Evolutionary conservation across 2,329 filamentous ascomycete species (phyloP).

Genomic region (Nigrospora oryzae): DNA sequence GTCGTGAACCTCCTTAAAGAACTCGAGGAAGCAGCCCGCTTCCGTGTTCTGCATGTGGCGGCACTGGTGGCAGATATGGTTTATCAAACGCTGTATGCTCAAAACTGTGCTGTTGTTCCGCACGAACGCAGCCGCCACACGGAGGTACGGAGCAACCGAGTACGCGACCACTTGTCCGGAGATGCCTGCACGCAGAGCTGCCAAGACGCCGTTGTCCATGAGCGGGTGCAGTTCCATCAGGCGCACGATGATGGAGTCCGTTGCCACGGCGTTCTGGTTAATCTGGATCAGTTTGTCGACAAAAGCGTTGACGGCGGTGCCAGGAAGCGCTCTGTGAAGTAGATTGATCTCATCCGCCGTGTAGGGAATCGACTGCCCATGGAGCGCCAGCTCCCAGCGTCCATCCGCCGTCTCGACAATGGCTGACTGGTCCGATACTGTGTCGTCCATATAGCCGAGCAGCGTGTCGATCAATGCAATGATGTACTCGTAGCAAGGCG

Average conservation of each 20-base stretch:
- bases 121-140: conserved; percentile 48
- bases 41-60: conserved; percentile 36
- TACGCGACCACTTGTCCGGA: conserved; percentile 38
- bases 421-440: conserved; percentile 17
- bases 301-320: conserved; percentile 38
- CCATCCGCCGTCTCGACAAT: conserved; percentile 30
- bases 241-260: conserved; percentile 46
- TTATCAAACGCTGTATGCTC: conserved; percentile 28
- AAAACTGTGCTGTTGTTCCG: conserved; percentile 25
- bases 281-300: conserved; percentile 58
- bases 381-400: conserved; percentile 25
- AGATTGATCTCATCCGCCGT: conserved; percentile 35
- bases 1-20: conserved; percentile 27
- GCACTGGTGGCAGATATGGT: conserved; percentile 35
- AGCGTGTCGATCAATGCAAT: conserved; percentile 41
- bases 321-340: conserved; percentile 33
- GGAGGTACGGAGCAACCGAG: conserved; percentile 46
- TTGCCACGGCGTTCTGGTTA: conserved; percentile 44
- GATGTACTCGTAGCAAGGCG: conserved; percentile 44
- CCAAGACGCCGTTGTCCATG: conserved; percentile 43
- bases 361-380: conserved; percentile 31
- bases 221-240: conserved; percentile 44
- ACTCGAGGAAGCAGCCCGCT: conserved; percentile 38
- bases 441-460: conserved; percentile 31
- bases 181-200: conserved; percentile 45